A percentile compares a stretch with the other conserved stretches of the same genome.
Evolutionary conservation across 2,329 filamentous ascomycete genomes (phyloP).

Genomic region (Neofusicoccum parvum): DNA sequence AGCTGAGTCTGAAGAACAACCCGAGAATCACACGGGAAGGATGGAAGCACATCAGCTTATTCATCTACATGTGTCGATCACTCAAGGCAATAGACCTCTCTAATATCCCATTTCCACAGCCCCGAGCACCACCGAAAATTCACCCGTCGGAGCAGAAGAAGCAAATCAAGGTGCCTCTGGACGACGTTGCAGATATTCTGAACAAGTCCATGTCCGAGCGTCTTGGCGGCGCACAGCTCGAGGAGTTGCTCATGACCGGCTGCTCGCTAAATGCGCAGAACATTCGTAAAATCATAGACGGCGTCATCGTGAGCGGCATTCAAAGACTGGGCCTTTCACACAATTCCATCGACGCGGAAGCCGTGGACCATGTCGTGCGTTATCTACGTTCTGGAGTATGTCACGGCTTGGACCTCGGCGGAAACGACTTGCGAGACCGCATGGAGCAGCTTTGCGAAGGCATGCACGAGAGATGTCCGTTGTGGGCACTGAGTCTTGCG

Average conservation of each 20-base stretch:
- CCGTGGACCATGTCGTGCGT: constrained; percentile 72
- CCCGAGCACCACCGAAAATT: constrained; percentile 59
- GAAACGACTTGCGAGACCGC: constrained; percentile 67
- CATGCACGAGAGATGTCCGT: constrained; percentile 53
- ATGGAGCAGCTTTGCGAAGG: constrained; percentile 53
- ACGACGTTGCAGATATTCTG: constrained; percentile 66
- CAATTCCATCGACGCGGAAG: constrained; percentile 74
- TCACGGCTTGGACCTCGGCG: constrained; percentile 85
- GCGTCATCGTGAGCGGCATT: constrained; percentile 75
- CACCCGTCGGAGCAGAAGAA: constrained; percentile 22
- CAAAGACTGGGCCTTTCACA: constrained; percentile 80
- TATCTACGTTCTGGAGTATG: constrained; percentile 78
- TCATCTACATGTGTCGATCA: constrained; percentile 86
- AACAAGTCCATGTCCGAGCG: constrained; percentile 76
- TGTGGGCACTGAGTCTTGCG: constrained; percentile 84
- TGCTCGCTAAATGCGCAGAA: constrained; percentile 73
- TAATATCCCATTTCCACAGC: constrained; percentile 67
- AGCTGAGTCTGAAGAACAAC: constrained; percentile 87
- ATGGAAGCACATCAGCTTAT: constrained; percentile 88
- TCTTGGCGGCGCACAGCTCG: constrained; percentile 72
- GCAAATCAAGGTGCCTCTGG: constrained; percentile 11
- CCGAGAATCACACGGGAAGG: constrained; percentile 79
- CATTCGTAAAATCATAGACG: constrained; percentile 77
- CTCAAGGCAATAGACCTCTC: constrained; percentile 86
- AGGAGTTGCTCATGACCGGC: constrained; percentile 81